These are phyloP conservation scores for Anaeromyces robustus DNA, from an alignment of 192 early-diverging fungal species.

Conservation along the genomic window DNA sequence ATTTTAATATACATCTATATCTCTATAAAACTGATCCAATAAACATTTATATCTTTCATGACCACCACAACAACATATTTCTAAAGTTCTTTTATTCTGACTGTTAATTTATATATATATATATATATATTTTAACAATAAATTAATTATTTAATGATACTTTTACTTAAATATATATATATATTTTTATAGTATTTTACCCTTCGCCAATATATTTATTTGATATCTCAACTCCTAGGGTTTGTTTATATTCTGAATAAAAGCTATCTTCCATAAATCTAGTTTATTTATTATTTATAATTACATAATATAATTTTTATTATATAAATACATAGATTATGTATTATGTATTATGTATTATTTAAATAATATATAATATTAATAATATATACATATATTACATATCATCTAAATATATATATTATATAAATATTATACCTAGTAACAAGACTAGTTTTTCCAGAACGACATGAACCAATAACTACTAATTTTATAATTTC, in stretches of 20 bases:
- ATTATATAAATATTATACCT: neutral
- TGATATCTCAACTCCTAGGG: neutral
- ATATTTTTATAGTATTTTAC: neutral
- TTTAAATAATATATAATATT: too few relatives aligned
- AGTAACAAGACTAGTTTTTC: neutral
- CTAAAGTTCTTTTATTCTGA: neutral
- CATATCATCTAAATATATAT: too few relatives aligned
- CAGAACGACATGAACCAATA: neutral
- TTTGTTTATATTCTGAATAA: neutral
- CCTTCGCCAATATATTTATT: neutral
- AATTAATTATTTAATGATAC: too few relatives aligned
- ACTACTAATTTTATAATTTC: neutral
- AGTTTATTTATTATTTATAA: too few relatives aligned
- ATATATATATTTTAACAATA: too few relatives aligned
- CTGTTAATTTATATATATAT: neutral
- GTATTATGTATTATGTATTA: too few relatives aligned
- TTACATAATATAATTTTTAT: too few relatives aligned
- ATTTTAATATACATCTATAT: neutral
- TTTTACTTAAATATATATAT: neutral
- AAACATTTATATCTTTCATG: neutral
- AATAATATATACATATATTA: too few relatives aligned
- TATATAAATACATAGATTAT: too few relatives aligned
- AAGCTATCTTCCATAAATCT: neutral
- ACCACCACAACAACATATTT: neutral
- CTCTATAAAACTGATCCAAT: neutral